These are phyloP conservation scores for Boechera divaricarpa DNA, from an alignment of 345 rosid species.

Conservation along the genomic window DNA sequence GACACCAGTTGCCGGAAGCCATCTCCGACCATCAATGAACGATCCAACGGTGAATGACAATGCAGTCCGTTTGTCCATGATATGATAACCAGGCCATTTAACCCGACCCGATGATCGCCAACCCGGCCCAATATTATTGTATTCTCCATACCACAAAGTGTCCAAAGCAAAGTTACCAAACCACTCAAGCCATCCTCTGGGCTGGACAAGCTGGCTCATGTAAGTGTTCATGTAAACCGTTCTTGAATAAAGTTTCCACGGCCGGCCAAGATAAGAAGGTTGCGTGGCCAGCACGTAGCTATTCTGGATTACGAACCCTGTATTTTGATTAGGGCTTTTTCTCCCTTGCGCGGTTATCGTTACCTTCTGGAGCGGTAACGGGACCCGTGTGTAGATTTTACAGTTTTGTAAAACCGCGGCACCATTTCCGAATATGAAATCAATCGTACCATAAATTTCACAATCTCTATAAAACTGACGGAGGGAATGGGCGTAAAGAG, in stretches of 20 bases:
- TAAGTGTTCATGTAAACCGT: constrained; percentile 80
- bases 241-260: constrained; percentile 88
- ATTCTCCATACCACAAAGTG: constrained; percentile 89
- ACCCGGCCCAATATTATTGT: constrained; percentile 69
- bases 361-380: constrained; percentile 72
- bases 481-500: constrained; percentile 81
- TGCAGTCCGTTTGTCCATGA: constrained; percentile 60
- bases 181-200: constrained; percentile 94
- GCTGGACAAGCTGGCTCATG: constrained; percentile 68
- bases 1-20: constrained; percentile 73
- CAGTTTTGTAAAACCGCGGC: constrained; percentile 83
- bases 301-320: constrained; percentile 77
- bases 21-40: constrained; percentile 71
- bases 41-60: constrained; percentile 60
- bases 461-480: constrained; percentile 91
- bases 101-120: constrained; percentile 56
- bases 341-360: constrained; percentile 88
- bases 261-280: constrained; percentile 84
- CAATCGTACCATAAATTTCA: constrained; percentile 75
- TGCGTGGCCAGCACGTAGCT: constrained; percentile 65
- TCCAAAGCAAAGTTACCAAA: constrained; percentile 62
- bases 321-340: constrained; percentile 65
- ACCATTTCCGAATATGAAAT: constrained; percentile 94
- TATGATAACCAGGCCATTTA: constrained; percentile 84
- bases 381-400: constrained; percentile 63